These are phyloP conservation scores for Rhynchosporium agropyri DNA, from an alignment of 2,329 filamentous ascomycete genomes.

Conservation along the genomic window DNA sequence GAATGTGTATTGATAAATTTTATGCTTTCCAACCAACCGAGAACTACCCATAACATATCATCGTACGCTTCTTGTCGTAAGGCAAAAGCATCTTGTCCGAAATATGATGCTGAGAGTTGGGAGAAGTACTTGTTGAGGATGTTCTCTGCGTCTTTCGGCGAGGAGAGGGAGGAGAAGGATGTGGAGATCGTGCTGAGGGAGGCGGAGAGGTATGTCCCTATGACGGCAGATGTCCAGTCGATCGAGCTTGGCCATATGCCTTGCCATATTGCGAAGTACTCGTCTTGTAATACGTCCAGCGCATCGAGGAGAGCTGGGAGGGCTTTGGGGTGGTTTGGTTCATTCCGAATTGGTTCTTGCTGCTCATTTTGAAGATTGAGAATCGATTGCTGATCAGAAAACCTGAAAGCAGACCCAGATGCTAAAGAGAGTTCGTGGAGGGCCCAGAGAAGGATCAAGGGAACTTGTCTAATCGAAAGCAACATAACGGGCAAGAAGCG, in stretches of 20 bases:
- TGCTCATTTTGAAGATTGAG: constrained; percentile 15
- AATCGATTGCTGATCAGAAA: constrained; percentile 20
- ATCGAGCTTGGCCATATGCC: constrained; percentile 85
- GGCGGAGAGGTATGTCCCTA: constrained; percentile 77
- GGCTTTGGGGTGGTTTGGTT: constrained; percentile 25
- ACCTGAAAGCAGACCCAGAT: constrained; percentile 15
- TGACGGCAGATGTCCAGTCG: constrained; percentile 90
- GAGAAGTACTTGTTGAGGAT: constrained; percentile 82
- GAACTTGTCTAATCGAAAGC: constrained; percentile 17
- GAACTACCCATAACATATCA: constrained; percentile 93
- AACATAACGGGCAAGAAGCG: constrained; percentile 27
- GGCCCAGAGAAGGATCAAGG: constrained; percentile 23
- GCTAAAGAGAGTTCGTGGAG: constrained; percentile 9
- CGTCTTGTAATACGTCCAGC: constrained; percentile 73
- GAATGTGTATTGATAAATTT: constrained; percentile 76
- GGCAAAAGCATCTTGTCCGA: constrained; percentile 77
- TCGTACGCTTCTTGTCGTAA: constrained; percentile 83
- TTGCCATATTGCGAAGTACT: constrained; percentile 75
- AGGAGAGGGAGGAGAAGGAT: constrained; percentile 52
- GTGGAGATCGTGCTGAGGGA: constrained; percentile 71
- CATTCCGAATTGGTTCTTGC: constrained; percentile 18
- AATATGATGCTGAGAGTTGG: constrained; percentile 78
- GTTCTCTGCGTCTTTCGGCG: constrained; percentile 59
- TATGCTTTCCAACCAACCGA: constrained; percentile 85
- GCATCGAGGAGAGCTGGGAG: constrained; percentile 52